These are phyloP conservation scores for Myriosclerotinia duriaeana DNA, from an alignment of 2,329 filamentous ascomycete species.

Conservation along the genomic window DNA sequence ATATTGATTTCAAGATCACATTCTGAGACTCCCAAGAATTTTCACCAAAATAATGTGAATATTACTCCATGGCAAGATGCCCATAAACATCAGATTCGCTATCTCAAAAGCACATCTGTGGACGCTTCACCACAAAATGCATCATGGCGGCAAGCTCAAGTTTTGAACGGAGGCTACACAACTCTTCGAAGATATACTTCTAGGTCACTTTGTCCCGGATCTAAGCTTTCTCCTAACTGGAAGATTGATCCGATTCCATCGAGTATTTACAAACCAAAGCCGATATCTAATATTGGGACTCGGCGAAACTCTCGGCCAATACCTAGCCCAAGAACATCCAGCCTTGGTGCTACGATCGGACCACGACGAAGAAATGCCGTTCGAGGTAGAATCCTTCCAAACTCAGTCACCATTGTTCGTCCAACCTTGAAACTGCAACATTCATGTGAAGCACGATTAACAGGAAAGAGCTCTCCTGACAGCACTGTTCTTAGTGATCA, in stretches of 20 bases:
- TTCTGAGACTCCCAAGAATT: background rate
- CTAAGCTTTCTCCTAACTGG: background rate
- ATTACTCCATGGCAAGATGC: background rate
- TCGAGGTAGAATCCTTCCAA: conserved; percentile 11
- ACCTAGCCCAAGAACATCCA: conserved; percentile 11
- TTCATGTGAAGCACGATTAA: background rate
- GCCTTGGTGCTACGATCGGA: conserved; percentile 2
- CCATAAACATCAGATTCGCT: background rate
- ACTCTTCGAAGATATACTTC: conserved; percentile 4
- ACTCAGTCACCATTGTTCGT: background rate
- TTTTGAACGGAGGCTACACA: background rate
- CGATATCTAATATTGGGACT: background rate
- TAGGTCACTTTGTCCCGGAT: conserved; percentile 1
- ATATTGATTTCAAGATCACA: conserved; percentile 17
- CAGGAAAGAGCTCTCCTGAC: background rate
- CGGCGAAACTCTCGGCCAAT: background rate
- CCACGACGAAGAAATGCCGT: conserved; percentile 17
- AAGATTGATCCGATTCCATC: conserved; percentile 3
- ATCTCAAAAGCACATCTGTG: background rate
- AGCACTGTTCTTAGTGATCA: background rate
- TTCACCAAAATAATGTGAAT: background rate
- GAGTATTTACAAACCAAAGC: conserved; percentile 16
- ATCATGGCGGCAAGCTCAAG: background rate
- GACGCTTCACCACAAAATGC: background rate
- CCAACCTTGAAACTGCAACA: background rate